phyloP scores from a whole-genome alignment of 495 filamentous ascomycete species.

The Xylaria telfairii region DNA sequence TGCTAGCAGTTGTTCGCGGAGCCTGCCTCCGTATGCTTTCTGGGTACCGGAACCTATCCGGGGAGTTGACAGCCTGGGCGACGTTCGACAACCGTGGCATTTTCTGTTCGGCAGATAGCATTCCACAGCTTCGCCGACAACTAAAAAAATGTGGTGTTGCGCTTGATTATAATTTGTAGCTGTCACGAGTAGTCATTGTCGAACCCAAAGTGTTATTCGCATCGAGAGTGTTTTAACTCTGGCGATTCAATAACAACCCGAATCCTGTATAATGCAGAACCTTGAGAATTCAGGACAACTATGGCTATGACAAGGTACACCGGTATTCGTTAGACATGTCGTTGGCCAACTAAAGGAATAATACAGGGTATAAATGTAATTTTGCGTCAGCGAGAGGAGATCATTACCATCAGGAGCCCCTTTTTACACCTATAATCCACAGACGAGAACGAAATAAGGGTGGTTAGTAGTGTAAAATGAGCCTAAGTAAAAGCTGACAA shows the following conservation, averaged over 20 bases:
- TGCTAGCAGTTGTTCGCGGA: not conserved
- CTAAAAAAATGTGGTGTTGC: not conserved
- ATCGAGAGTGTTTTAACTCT: not conserved
- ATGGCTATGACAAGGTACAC: not conserved
- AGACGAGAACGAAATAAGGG: too few relatives aligned
- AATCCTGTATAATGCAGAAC: not conserved
- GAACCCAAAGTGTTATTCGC: not conserved
- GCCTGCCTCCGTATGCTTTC: constrained; percentile 11
- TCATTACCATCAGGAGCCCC: not conserved
- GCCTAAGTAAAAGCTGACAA: not conserved
- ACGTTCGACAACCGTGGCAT: not conserved
- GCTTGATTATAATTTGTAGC: not conserved
- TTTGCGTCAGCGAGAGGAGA: not conserved
- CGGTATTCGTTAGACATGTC: not conserved
- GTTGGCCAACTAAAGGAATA: not conserved
- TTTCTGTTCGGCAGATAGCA: not conserved
- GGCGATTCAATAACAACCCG: not conserved
- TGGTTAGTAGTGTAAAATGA: too few relatives aligned
- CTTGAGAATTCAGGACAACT: not conserved
- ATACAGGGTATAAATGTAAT: not conserved
- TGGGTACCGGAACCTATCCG: not conserved
- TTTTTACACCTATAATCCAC: not conserved
- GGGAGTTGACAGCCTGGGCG: too few relatives aligned
- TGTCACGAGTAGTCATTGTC: not conserved
- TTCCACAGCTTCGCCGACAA: not conserved